A percentile compares a stretch with the other conserved stretches of the same genome.
Conservation (phyloP, 2,329 filamentous ascomycete genomes). For the Ceratocystis smalleyi region DNA sequence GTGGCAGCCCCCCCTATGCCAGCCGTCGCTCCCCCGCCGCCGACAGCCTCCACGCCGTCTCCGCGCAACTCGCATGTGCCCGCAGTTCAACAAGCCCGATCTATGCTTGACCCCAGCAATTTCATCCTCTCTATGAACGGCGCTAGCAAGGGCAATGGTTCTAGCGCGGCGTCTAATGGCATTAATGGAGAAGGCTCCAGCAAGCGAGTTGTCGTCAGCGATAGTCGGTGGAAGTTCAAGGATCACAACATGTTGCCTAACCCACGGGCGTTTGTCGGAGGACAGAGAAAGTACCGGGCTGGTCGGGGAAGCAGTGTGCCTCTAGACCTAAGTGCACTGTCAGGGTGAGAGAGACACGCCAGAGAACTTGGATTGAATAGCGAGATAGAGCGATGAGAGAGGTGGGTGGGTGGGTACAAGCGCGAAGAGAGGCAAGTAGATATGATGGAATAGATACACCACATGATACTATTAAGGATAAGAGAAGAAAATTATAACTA, state of each 20-base stretch:
- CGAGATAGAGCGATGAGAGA: background rate
- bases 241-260: conserved; percentile 69
- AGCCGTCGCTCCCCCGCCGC: conserved; percentile 25
- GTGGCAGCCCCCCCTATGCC: conserved; percentile 28
- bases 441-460: background rate
- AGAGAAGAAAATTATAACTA: background rate
- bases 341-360: no score
- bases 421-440: background rate
- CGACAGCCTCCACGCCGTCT: conserved; percentile 23
- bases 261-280: conserved; percentile 64
- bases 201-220: conserved; percentile 47
- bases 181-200: conserved; percentile 19
- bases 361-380: no score
- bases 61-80: conserved; percentile 8
- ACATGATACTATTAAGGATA: background rate
- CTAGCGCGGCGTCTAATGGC: conserved; percentile 23
- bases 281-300: conserved; percentile 65
- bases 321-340: conserved; percentile 55
- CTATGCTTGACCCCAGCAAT: conserved; percentile 58
- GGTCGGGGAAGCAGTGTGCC: conserved; percentile 90
- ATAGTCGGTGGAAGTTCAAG: conserved; percentile 75
- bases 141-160: conserved; percentile 30
- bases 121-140: conserved; percentile 60
- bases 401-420: background rate
- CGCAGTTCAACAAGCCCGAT: conserved; percentile 28